Conservation (phyloP, 2,329 filamentous ascomycete genomes). For the Verticillium tricorpus region DNA sequence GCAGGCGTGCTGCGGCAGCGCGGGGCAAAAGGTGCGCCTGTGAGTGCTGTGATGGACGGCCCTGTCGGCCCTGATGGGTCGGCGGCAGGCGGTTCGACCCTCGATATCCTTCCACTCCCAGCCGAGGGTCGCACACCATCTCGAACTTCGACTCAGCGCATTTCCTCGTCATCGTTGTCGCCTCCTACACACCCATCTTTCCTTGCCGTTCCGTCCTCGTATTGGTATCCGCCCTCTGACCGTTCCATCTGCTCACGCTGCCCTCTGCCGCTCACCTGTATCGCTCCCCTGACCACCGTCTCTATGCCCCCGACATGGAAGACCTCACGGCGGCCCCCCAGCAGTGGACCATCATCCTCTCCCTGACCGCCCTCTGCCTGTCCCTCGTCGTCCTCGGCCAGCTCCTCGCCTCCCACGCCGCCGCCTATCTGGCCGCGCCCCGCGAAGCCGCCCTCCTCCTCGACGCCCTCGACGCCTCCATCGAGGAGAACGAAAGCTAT, state of each 20-base stretch:
- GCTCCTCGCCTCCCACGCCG: conserved; percentile 45
- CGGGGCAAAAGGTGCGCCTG: neutral
- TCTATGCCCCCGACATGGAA: conserved; percentile 35
- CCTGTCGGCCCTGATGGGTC: neutral
- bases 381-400: conserved; percentile 51
- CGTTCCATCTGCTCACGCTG: conserved; percentile 2
- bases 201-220: neutral
- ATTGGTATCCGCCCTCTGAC: conserved; percentile 2
- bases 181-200: neutral
- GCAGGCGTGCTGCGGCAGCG: neutral
- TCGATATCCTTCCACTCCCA: neutral
- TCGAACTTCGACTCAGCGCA: neutral
- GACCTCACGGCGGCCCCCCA: conserved; percentile 37
- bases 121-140: neutral
- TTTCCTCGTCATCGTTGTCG: conserved; percentile 1
- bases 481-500: conserved; percentile 61
- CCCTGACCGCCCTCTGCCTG: conserved; percentile 53
- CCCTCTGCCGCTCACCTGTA: neutral
- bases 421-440: conserved; percentile 54
- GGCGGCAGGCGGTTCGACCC: neutral
- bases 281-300: neutral
- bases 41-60: neutral
- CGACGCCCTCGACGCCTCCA: conserved; percentile 57
- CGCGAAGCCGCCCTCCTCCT: conserved; percentile 53
- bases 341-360: conserved; percentile 54